Percentiles rank a stretch among this genome's conserved stretches.
These are phyloP conservation scores for Isoetes taiwanensis DNA, from an alignment of 75 land plant genomes.

Conservation along the genomic window DNA sequence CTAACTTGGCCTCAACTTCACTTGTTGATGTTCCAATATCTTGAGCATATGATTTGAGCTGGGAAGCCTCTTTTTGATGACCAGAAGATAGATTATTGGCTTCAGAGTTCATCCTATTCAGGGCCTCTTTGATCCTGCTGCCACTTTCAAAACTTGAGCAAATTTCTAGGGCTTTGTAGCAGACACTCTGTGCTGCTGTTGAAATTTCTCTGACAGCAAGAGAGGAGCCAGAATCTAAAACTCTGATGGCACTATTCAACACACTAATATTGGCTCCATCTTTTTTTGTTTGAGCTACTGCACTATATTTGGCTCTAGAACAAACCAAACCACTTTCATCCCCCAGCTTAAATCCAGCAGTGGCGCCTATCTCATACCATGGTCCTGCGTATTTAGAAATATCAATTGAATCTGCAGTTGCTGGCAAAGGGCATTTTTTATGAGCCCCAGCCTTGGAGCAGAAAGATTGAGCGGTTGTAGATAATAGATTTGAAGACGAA, in stretches of 20 bases:
- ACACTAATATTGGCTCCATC: constrained; percentile 3
- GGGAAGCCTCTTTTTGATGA: neutral
- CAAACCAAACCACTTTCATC: constrained; percentile 20
- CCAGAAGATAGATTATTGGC: neutral
- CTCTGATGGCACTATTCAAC: constrained; percentile 15
- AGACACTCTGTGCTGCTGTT: constrained; percentile 8
- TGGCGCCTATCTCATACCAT: constrained; percentile 35
- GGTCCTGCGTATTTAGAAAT: constrained; percentile 9
- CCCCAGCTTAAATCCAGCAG: constrained; percentile 25
- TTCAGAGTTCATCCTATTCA: neutral
- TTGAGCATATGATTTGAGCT: no score
- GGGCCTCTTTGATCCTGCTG: neutral
- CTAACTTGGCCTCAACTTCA: no score
- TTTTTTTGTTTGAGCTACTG: neutral
- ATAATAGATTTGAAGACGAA: no score
- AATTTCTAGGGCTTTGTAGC: constrained; percentile 11
- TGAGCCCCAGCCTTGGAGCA: neutral
- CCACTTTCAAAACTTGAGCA: constrained; percentile 11
- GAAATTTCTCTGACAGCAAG: constrained; percentile 10
- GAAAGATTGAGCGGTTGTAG: no score
- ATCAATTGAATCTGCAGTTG: constrained; percentile 12
- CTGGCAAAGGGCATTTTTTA: constrained; percentile 12
- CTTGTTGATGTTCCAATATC: no score
- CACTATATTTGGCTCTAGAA: constrained; percentile 9
- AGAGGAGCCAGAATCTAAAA: neutral